Evolutionary conservation across 257 asterid genomes (phyloP).

Genomic region (Ehretia macrophylla): DNA sequence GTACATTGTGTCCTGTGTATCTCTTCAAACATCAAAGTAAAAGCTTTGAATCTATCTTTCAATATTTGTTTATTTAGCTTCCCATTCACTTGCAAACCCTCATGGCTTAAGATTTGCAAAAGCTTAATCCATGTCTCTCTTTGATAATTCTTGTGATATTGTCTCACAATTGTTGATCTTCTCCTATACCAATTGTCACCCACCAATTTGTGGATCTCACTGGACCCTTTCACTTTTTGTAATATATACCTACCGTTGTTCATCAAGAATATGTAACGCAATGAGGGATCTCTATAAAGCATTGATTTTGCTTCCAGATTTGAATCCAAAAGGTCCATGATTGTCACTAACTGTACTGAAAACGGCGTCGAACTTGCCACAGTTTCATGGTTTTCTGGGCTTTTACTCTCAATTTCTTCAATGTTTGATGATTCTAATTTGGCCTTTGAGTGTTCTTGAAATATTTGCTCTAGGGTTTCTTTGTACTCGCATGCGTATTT

Average conservation of each 20-base stretch:
- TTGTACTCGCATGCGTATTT: slow-evolving; percentile 69
- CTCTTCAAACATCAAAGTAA: slow-evolving; percentile 56
- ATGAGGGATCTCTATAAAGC: slow-evolving; percentile 54
- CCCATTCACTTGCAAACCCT: slow-evolving; percentile 47
- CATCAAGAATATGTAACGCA: slow-evolving; percentile 67
- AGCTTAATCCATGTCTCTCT: slow-evolving; percentile 78
- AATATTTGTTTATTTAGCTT: slow-evolving; percentile 49
- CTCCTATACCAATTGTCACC: slow-evolving; percentile 84
- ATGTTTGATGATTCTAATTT: neutral
- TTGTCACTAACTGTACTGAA: slow-evolving; percentile 38
- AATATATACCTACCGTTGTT: slow-evolving; percentile 76
- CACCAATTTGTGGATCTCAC: slow-evolving; percentile 53
- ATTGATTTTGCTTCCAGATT: slow-evolving; percentile 50
- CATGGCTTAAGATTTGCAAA: slow-evolving; percentile 53
- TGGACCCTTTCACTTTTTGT: slow-evolving; percentile 69
- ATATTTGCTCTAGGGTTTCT: slow-evolving; percentile 48
- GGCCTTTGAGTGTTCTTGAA: slow-evolving; percentile 23
- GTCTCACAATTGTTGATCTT: slow-evolving; percentile 66
- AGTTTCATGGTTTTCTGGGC: slow-evolving; percentile 37
- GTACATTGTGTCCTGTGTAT: slow-evolving; percentile 58
- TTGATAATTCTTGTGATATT: slow-evolving; percentile 73
- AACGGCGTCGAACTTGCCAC: slow-evolving; percentile 30
- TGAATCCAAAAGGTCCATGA: slow-evolving; percentile 59
- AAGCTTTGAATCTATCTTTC: slow-evolving; percentile 71
- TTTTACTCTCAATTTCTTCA: slow-evolving; percentile 33